Conservation (phyloP, 352 stramenopile genomes). For the Thraustotheca clavata region DNA sequence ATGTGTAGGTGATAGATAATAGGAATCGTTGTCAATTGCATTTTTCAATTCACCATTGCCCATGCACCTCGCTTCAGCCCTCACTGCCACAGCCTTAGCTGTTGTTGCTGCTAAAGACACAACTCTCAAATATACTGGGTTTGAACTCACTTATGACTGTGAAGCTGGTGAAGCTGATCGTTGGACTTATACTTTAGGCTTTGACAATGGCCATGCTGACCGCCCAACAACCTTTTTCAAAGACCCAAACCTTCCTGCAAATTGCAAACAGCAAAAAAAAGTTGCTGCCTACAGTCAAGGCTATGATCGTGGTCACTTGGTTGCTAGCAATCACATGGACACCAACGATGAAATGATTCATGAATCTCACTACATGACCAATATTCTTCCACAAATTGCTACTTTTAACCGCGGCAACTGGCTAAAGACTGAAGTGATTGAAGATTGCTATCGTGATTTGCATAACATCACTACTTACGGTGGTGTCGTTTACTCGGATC, state of each 20-base stretch:
- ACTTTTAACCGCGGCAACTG: conserved; percentile 15
- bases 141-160: not conserved
- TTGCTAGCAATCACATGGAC: conserved; percentile 1
- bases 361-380: conserved; percentile 18
- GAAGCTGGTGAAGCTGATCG: not conserved
- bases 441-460: conserved; percentile 13
- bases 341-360: not conserved
- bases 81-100: not conserved
- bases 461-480: not conserved
- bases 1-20: too few relatives aligned
- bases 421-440: conserved; percentile 13
- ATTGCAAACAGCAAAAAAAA: conserved; percentile 1
- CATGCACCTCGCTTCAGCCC: not conserved
- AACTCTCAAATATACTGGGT: not conserved
- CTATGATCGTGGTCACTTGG: conserved; percentile 14
- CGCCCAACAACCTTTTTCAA: not conserved
- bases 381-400: conserved; percentile 10
- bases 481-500: conserved; percentile 10
- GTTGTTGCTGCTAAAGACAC: not conserved
- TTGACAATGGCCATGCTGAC: not conserved
- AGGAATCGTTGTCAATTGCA: not conserved
- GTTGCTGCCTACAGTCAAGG: not conserved
- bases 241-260: not conserved
- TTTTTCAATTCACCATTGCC: not conserved
- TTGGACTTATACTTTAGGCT: conserved; percentile 5